Conservation (phyloP, 164 flowering plant genomes). For the Akebia trifoliata region DNA sequence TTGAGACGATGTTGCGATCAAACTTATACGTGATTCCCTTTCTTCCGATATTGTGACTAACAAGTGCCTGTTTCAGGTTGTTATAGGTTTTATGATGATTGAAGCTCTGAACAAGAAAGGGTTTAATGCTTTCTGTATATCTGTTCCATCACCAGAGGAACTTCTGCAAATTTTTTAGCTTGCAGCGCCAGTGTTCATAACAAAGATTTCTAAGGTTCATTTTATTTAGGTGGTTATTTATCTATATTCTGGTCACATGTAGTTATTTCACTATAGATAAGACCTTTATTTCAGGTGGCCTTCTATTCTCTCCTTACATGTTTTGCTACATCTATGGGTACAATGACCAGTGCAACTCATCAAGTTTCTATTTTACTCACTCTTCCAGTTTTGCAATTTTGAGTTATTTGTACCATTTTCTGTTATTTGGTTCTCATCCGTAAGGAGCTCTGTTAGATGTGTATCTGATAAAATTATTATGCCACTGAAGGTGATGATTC, state of each 20-base stretch:
- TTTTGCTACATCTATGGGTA: constrained; percentile 79
- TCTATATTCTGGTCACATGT: neutral
- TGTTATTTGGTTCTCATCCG: no score
- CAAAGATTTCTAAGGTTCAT: constrained; percentile 78
- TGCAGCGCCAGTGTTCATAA: constrained; percentile 88
- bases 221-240: neutral
- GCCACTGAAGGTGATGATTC: no score
- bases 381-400: no score
- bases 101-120: constrained; percentile 64
- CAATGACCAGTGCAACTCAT: constrained; percentile 53
- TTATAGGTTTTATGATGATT: constrained; percentile 85
- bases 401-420: no score
- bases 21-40: neutral
- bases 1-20: no score
- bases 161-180: constrained; percentile 50
- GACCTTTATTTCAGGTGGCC: constrained; percentile 52
- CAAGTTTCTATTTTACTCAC: no score
- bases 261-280: neutral
- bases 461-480: constrained; percentile 70
- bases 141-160: constrained; percentile 59
- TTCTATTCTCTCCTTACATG: constrained; percentile 67
- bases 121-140: constrained; percentile 52
- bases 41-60: constrained; percentile 10
- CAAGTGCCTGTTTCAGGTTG: constrained; percentile 41
- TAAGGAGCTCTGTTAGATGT: constrained; percentile 50